These are phyloP conservation scores for Podospora tetraspora DNA, from an alignment of 495 filamentous ascomycete species.

Conservation along the genomic window DNA sequence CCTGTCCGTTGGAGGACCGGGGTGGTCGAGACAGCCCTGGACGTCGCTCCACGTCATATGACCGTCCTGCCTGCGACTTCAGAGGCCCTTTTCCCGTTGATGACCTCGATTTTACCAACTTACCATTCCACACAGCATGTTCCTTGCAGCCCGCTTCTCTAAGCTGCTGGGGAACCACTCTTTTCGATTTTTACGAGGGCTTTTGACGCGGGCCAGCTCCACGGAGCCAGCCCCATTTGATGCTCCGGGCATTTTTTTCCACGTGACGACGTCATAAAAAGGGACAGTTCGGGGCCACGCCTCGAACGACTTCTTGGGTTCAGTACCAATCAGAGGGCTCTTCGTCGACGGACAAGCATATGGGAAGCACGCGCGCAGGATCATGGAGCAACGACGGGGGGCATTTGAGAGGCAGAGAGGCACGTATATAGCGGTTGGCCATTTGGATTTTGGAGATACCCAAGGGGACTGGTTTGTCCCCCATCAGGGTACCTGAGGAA, in stretches of 20 bases:
- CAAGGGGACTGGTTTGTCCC: not conserved
- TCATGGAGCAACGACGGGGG: not conserved
- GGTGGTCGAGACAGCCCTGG: not conserved
- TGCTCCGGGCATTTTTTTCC: not conserved
- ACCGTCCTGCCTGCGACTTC: constrained; percentile 5
- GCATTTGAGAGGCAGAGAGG: not conserved
- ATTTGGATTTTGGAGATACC: not conserved
- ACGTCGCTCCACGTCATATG: constrained; percentile 1
- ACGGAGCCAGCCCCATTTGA: not conserved
- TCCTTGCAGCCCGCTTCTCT: not conserved
- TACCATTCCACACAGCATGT: constrained; percentile 6
- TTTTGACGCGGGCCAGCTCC: not conserved
- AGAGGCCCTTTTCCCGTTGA: not conserved
- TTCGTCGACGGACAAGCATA: not conserved
- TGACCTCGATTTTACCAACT: constrained; percentile 7
- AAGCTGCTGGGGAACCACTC: not conserved
- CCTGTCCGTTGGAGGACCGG: not conserved
- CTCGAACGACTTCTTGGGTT: not conserved
- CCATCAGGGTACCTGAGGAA: not conserved
- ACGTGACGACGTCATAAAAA: not conserved
- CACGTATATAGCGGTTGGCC: not conserved
- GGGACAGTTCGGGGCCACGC: not conserved
- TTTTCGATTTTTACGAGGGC: not conserved
- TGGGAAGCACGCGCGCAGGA: not conserved
- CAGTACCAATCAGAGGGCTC: not conserved